Conservation (phyloP, 2,329 filamentous ascomycete species). For the Dactylellina haptotyla region DNA sequence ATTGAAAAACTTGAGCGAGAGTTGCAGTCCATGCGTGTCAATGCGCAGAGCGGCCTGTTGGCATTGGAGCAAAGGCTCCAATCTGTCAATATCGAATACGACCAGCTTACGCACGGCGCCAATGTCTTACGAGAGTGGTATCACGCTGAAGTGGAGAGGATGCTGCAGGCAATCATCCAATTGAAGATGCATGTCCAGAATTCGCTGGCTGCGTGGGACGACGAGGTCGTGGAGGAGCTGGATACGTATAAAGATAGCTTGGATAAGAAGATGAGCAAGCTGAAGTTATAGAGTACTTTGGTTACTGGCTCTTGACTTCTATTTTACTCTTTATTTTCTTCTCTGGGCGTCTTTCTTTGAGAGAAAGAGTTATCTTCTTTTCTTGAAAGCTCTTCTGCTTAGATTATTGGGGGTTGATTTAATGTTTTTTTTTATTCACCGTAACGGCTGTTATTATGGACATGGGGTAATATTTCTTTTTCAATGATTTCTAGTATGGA, state of each 20-base stretch:
- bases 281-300: constrained; percentile 44
- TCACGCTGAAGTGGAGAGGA: constrained; percentile 95
- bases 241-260: constrained; percentile 72
- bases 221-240: constrained; percentile 92
- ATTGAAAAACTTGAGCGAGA: constrained; percentile 99
- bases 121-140: constrained; percentile 90
- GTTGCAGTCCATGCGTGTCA: constrained; percentile 87
- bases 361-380: background rate
- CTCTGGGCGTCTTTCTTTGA: no score
- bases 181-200: constrained; percentile 98
- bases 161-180: constrained; percentile 96
- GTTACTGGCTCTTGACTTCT: background rate
- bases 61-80: constrained; percentile 94
- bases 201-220: constrained; percentile 90
- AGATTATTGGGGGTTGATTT: no score
- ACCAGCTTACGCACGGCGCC: constrained; percentile 86
- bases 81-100: constrained; percentile 96
- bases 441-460: no score
- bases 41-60: constrained; percentile 85
- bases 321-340: background rate
- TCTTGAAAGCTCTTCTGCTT: no score
- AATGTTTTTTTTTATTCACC: no score
- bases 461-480: no score
- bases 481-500: no score
- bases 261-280: constrained; percentile 58